Evolutionary conservation across 805 yeast genomes (phyloP), one percentile per base, ranked within the genome.

Genomic region (Candida adriatica): DNA sequence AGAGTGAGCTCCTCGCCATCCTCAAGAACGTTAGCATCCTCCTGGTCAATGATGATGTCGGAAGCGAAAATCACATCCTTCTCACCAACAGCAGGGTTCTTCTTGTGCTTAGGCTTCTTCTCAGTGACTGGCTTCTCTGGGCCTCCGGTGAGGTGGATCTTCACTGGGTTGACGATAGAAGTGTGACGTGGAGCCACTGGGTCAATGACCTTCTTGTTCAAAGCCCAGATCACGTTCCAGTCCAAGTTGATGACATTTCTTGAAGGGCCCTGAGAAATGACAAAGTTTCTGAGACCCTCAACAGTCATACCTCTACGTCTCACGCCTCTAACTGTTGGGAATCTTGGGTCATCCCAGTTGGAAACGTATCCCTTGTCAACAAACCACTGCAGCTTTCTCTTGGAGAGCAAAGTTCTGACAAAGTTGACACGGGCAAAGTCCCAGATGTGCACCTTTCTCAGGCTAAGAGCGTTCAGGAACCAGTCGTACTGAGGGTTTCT

Each of bases 241-340:
- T 92, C 99, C 56, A 92, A 70, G 69, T 94, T 92, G 56, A 92
- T 80, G 53, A 92, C 87, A 68, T 92, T 92, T 66, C 81, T 86
- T 28, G 97, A 90, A 24, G 99, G 99, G 52, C 99, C 99, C 68
- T 92, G 97, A 30, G 94, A 73, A 41, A 92, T 69, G 46, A 92
- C 83, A 52, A 92, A 92, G 70, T 84, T 83, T 62, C 90, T 77
- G 59, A 92, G 75, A 45, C 97, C 99, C 67, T 92, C 96, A 42
- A 92, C 94, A 24, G 96, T 78, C 99, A 92, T 92, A 68, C 99
- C 99, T 69, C 99, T 83, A 72, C 98, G 80, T 70, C 96, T 85
- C 33, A 90, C 96, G 68, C 99, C 99, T 62, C 97, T 80, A 24
- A 92, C 95, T 28, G 99, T 92, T 48, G 99, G 99, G 86, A 92